Evolutionary conservation across 2,329 filamentous ascomycete genomes (phyloP).

Genomic region (Colletotrichum sojae): DNA sequence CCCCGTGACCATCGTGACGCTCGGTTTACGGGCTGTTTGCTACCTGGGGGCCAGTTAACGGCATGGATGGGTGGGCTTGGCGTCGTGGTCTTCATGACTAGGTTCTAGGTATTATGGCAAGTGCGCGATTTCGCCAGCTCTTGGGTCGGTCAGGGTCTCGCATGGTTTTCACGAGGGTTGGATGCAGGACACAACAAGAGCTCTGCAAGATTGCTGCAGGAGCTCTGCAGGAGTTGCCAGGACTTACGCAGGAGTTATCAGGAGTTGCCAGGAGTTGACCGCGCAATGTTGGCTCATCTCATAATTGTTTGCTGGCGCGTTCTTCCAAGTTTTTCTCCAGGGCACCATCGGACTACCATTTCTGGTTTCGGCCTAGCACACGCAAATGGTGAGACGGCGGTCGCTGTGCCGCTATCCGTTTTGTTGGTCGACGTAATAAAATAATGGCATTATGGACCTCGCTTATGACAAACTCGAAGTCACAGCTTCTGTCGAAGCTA

Average conservation of each 20-base stretch:
- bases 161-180: conserved; percentile 11
- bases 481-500: conserved; percentile 3
- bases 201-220: neutral
- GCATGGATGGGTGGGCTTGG: neutral
- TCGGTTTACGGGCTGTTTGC: neutral
- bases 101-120: too few species aligned
- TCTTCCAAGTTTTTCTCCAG: neutral
- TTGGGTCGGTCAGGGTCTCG: neutral
- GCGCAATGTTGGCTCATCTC: neutral
- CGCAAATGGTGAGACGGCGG: conserved; percentile 24
- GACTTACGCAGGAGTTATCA: too few species aligned
- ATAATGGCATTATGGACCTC: conserved; percentile 1
- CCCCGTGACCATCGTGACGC: neutral
- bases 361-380: conserved; percentile 19
- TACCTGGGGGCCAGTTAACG: conserved; percentile 6
- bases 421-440: neutral
- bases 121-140: neutral
- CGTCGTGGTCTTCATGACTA: neutral
- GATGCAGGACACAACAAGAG: neutral
- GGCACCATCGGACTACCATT: conserved; percentile 8
- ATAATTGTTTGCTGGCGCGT: neutral
- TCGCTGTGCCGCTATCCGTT: conserved; percentile 8
- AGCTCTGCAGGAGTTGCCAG: too few species aligned
- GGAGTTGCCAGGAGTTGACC: too few species aligned
- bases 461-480: conserved; percentile 10